Conservation (phyloP, 129 eudicot genomes). For the Chrysanthemum seticuspe region DNA sequence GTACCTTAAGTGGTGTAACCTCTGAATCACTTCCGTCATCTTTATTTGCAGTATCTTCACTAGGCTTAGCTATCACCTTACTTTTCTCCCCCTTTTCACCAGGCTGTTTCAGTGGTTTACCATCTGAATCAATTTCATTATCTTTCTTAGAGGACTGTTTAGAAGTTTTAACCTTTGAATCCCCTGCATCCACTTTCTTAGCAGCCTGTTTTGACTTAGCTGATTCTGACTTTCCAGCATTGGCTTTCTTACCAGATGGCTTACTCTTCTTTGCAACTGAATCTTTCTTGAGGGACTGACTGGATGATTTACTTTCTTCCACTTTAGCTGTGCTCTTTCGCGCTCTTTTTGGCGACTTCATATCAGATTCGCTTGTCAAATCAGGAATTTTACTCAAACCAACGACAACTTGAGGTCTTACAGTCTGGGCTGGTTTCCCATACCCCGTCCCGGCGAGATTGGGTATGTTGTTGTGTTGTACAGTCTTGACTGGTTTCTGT, state of each 20-base stretch:
- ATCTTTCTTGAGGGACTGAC: not conserved
- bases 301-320: conserved; percentile 26
- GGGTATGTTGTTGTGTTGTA: too few species aligned
- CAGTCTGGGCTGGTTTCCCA: not conserved
- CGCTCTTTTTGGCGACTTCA: conserved; percentile 30
- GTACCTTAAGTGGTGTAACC: conserved; percentile 29
- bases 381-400: conserved; percentile 22
- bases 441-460: too few species aligned
- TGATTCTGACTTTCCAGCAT: conserved; percentile 23
- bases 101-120: conserved; percentile 29
- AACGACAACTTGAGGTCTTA: conserved; percentile 21
- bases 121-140: conserved; percentile 41
- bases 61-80: conserved; percentile 32
- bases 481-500: too few species aligned
- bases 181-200: conserved; percentile 22
- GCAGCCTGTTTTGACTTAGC: conserved; percentile 27
- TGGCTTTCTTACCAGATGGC: conserved; percentile 25
- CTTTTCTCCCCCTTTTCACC: conserved; percentile 39
- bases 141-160: conserved; percentile 35
- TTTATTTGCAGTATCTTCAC: conserved; percentile 30
- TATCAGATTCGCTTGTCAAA: conserved; percentile 36
- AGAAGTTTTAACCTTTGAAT: conserved; percentile 14
- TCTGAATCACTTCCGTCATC: conserved; percentile 44
- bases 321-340: conserved; percentile 36
- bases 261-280: conserved; percentile 27